Percentiles rank a stretch among this genome's conserved stretches.
phyloP scores from a whole-genome alignment of 169 alveolate species.

The Plasmodium malariae region DNA sequence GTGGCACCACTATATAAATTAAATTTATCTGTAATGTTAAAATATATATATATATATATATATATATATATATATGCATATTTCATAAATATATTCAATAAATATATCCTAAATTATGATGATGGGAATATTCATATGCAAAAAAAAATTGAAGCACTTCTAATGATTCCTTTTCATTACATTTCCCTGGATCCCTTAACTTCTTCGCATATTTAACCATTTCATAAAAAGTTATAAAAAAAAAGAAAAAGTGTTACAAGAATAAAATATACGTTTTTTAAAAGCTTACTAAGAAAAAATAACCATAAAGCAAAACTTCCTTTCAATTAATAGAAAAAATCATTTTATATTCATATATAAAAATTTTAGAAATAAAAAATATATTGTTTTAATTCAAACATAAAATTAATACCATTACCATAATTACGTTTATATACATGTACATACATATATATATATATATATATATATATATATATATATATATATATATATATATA shows the following conservation, averaged over 20 bases:
- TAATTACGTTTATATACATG: not conserved
- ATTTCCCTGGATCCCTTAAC: constrained; percentile 60
- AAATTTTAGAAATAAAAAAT: not conserved
- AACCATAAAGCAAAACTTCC: not conserved
- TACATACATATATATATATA: not conserved
- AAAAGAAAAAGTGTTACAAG: not conserved
- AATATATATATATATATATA: not conserved
- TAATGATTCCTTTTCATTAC: constrained; percentile 8
- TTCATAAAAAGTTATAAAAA: constrained; percentile 24
- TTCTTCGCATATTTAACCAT: constrained; percentile 71
- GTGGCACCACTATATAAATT: not conserved
- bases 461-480: constrained; percentile 5
- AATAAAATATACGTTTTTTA: not conserved
- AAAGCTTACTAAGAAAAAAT: constrained; percentile 13
- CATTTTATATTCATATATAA: not conserved
- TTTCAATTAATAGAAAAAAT: not conserved
- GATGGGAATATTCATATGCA: not conserved
- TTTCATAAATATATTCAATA: not conserved
- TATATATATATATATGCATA: not conserved
- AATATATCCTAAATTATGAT: not conserved
- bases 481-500: constrained; percentile 1
- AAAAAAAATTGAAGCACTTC: not conserved
- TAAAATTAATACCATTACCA: no score
- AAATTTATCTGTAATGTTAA: not conserved
- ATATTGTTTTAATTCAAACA: no score